A percentile compares a stretch with the other conserved stretches of the same genome.
phyloP scores from a whole-genome alignment of 768 basidiomycete species.

The Lactifluus pinguis region DNA sequence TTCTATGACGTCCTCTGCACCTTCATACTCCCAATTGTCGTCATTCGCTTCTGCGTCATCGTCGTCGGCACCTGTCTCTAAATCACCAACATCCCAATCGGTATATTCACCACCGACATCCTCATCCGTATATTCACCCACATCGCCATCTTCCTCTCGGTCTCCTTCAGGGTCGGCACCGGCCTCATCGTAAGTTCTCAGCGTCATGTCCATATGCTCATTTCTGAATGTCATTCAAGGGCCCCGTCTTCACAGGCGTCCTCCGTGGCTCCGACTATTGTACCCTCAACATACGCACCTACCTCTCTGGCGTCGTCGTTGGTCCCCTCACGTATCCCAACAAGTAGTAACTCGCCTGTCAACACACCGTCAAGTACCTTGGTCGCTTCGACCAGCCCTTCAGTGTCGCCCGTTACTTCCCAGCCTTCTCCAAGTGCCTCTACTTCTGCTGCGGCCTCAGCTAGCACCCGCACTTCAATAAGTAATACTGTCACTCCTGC shows the following conservation, averaged over 20 bases:
- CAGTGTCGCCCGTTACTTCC: background rate
- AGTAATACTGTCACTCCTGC: background rate
- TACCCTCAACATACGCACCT: slow-evolving; percentile 8
- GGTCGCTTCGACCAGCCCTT: background rate
- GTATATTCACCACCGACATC: background rate
- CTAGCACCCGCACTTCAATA: background rate
- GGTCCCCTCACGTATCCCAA: background rate
- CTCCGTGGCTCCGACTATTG: slow-evolving; percentile 3
- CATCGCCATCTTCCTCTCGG: slow-evolving; percentile 15
- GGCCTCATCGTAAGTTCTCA: background rate
- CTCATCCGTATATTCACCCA: background rate
- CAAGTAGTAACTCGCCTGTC: background rate
- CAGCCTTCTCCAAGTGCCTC: background rate
- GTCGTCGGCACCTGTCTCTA: background rate
- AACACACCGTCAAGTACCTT: background rate
- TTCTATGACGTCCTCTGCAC: background rate
- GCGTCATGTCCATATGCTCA: background rate
- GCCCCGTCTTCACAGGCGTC: slow-evolving; percentile 16
- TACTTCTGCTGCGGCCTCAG: background rate
- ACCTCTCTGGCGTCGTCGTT: slow-evolving; percentile 7
- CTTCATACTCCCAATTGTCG: background rate
- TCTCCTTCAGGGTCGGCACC: slow-evolving; percentile 19
- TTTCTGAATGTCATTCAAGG: background rate
- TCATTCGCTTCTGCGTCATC: slow-evolving; percentile 2
- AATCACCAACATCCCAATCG: slow-evolving; percentile 12